phyloP scores from a whole-genome alignment of 768 basidiomycete species.

The Mycena alexandri region DNA sequence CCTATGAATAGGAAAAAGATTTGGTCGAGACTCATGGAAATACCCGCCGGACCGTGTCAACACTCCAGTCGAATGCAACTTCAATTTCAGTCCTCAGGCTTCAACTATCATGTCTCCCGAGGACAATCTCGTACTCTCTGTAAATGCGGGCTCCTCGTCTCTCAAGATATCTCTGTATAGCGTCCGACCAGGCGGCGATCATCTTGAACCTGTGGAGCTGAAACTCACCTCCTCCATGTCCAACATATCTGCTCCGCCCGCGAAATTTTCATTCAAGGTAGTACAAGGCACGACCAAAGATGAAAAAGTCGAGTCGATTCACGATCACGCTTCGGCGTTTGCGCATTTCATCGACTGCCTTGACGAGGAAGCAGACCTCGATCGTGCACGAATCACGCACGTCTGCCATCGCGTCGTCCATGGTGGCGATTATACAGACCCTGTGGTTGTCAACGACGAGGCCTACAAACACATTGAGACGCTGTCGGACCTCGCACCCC shows the following conservation, averaged over 20 bases:
- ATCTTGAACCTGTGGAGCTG: constrained; percentile 53
- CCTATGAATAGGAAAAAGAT: too few relatives aligned
- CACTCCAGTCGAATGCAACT: too few relatives aligned
- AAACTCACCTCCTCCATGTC: constrained; percentile 65
- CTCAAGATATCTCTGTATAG: constrained; percentile 84
- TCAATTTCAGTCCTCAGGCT: too few relatives aligned
- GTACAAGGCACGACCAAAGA: constrained; percentile 54
- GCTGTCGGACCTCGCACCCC: constrained; percentile 84
- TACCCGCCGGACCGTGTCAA: too few relatives aligned
- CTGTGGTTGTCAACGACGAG: constrained; percentile 75
- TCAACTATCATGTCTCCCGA: constrained; percentile 10
- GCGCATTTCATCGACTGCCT: constrained; percentile 67
- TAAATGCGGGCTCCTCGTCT: constrained; percentile 88
- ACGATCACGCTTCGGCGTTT: constrained; percentile 75
- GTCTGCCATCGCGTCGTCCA: constrained; percentile 90
- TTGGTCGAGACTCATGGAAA: too few relatives aligned
- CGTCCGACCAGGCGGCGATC: constrained; percentile 41
- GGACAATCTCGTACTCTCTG: constrained; percentile 66
- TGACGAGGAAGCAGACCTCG: constrained; percentile 55
- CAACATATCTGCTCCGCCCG: constrained; percentile 69
- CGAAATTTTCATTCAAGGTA: constrained; percentile 61
- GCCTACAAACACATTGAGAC: constrained; percentile 80
- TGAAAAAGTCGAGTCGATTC: constrained; percentile 53
- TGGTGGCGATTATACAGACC: constrained; percentile 82
- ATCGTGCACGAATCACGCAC: constrained; percentile 58